Evolutionary conservation across 768 basidiomycete genomes (phyloP).

Genomic region (Suillus alpinus): DNA sequence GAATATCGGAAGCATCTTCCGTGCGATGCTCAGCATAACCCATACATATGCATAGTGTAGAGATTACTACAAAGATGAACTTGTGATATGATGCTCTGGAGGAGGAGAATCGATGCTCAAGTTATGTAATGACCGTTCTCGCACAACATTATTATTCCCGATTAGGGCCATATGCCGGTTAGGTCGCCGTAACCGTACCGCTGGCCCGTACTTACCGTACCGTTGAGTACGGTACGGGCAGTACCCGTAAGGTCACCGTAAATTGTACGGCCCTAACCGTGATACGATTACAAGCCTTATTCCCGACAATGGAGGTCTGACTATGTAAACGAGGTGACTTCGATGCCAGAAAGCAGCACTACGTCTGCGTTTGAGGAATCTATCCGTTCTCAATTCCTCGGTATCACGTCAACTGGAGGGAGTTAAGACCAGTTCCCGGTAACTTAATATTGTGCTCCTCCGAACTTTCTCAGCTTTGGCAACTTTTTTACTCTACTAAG

Average conservation of each 20-base stretch:
- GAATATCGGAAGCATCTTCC: neutral
- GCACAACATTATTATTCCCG: neutral
- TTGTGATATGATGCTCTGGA: neutral
- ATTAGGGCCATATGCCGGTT: neutral
- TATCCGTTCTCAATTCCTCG: neutral
- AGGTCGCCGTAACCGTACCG: neutral
- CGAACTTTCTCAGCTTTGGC: neutral
- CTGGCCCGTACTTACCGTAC: neutral
- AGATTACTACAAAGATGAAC: neutral
- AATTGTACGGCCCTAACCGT: neutral
- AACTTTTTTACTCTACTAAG: neutral
- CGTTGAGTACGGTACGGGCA: neutral
- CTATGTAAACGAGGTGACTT: neutral
- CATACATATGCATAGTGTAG: neutral
- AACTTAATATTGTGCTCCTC: neutral
- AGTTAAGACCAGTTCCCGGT: neutral
- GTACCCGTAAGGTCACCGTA: neutral
- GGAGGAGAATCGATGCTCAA: neutral
- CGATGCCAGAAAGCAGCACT: neutral
- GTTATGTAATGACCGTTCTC: neutral
- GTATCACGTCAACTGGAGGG: neutral
- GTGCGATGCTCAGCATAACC: neutral
- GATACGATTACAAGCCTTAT: neutral
- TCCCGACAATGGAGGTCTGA: neutral
- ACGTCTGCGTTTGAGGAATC: neutral